Conservation (phyloP, 345 rosid species). For the Angophora floribunda region DNA sequence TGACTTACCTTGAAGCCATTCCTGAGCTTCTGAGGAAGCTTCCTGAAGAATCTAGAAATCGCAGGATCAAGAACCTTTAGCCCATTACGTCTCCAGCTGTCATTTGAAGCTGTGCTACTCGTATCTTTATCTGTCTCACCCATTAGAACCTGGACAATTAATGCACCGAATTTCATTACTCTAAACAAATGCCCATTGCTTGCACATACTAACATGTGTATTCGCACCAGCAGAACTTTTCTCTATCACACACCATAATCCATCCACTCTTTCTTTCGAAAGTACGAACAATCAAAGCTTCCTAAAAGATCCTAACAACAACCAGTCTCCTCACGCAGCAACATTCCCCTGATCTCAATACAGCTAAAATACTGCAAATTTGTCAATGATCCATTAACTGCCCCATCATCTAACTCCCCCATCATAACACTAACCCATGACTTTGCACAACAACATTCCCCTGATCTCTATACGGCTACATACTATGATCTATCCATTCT, state of each 20-base stretch:
- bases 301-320: neutral
- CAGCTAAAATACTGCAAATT: neutral
- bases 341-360: too few relatives aligned
- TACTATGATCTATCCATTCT: neutral
- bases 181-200: neutral
- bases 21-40: slow-evolving; percentile 47
- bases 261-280: neutral
- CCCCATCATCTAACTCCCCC: neutral
- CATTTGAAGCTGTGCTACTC: slow-evolving; percentile 9
- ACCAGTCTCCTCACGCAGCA: neutral
- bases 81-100: slow-evolving; percentile 12
- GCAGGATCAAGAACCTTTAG: slow-evolving; percentile 46
- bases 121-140: slow-evolving; percentile 3
- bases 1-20: slow-evolving; percentile 15
- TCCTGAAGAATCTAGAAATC: slow-evolving; percentile 31
- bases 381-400: neutral
- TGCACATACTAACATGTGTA: neutral
- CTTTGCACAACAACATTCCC: too few relatives aligned
- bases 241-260: neutral
- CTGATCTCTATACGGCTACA: neutral
- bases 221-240: neutral
- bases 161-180: neutral
- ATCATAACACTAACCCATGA: too few relatives aligned
- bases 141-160: slow-evolving; percentile 15
- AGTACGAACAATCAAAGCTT: neutral